Evolutionary conservation across 768 basidiomycete species (phyloP), one percentile per base, ranked within the genome.

Genomic region (Trametes punicea): DNA sequence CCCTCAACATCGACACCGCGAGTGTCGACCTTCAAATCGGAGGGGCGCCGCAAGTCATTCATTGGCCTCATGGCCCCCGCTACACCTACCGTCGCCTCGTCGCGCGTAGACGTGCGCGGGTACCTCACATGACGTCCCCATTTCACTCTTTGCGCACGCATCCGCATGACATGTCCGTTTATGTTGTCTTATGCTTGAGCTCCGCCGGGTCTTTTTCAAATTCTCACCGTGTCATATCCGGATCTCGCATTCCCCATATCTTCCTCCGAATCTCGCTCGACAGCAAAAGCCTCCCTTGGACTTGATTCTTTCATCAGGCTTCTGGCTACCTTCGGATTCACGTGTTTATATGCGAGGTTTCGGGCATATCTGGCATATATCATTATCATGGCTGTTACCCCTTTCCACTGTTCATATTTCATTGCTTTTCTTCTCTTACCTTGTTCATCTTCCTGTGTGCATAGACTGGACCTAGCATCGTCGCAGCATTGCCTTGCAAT

Each of bases 21-120:
- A 34, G 81, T 89, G 11, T 81, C 88, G 40, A 84, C 84, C 9
- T 83, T 86, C 68, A 81, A 80, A 47, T 72, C 78, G 20, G 79
- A 83, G 51, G 87, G 87, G 30, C 79, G 85, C 54, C 84, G 85
- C 40, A 79, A 79, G 65, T 88, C 88, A 39, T 87, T 89, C 62
- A 88, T 92, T 67, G 85, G 85, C 20, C 63, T 91, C 8, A 81
- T 82, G 40, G 74, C 80, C 23, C 82, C 84, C 15, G 79, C 83
- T 20, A 85, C 85, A 25, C 88, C 90, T 10, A 93, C 90, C 7
- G 88, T 85, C 18, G 90, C 86, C 3, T 87, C 88, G 60, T 89
- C 90, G 13, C 85, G 85, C 62, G 90, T 93, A 49, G 90, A 93
- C 67, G 90, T 81, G 55, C 81, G 87, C 56, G 90, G 90, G n/a